Evolutionary conservation across 2,329 filamentous ascomycete species (phyloP).

Genomic region (Paraconiothyrium sp.): DNA sequence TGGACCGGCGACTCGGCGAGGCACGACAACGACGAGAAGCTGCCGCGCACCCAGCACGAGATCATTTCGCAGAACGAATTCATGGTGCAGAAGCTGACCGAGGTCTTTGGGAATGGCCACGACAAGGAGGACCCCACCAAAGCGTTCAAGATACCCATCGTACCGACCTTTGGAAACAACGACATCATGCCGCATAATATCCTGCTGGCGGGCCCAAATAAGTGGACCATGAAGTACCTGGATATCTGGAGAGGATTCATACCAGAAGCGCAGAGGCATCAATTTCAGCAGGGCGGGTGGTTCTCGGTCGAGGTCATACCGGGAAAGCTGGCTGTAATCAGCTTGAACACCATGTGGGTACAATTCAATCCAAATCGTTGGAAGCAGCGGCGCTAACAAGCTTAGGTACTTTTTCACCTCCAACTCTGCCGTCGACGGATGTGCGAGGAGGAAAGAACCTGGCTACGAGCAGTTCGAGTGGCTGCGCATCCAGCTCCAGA

Average conservation of each 20-base stretch:
- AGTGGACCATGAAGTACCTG: constrained; percentile 80
- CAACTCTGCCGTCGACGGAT: constrained; percentile 94
- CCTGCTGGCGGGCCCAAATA: constrained; percentile 83
- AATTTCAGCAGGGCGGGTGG: constrained; percentile 93
- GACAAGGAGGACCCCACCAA: constrained; percentile 60
- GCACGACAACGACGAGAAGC: constrained; percentile 85
- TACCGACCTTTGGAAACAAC: constrained; percentile 96
- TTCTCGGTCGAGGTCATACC: constrained; percentile 94
- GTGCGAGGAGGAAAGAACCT: constrained; percentile 78
- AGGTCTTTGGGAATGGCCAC: constrained; percentile 72
- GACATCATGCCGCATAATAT: constrained; percentile 98
- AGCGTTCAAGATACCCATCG: constrained; percentile 77
- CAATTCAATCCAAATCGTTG: no score
- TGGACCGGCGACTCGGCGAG: constrained; percentile 93
- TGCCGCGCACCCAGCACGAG: constrained; percentile 78
- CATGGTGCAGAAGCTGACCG: constrained; percentile 78
- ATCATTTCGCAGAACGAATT: constrained; percentile 81
- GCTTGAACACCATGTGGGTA: constrained; percentile 82
- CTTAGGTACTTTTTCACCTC: constrained; percentile 84
- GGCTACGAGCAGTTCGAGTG: constrained; percentile 97
- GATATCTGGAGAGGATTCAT: constrained; percentile 88
- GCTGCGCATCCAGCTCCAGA: constrained; percentile 87
- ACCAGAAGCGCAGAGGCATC: constrained; percentile 89
- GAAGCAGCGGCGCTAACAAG: constrained; percentile 14
- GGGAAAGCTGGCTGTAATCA: constrained; percentile 84